These are phyloP conservation scores for Helotiales sp. DNA, from an alignment of 2,329 filamentous ascomycete species.

Conservation along the genomic window DNA sequence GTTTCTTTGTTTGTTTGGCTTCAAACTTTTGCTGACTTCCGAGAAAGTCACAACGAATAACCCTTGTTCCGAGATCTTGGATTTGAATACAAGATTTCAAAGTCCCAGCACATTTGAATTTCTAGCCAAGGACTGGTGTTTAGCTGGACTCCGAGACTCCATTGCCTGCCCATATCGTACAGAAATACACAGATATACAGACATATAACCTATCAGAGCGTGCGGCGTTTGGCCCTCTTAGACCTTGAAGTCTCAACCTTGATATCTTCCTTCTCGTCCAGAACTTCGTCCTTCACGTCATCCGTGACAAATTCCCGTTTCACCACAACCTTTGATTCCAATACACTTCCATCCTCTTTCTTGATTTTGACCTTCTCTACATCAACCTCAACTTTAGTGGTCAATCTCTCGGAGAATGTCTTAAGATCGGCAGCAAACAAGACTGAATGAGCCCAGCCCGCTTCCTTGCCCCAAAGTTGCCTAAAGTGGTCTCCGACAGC, in stretches of 20 bases:
- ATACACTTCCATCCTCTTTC: slow-evolving; percentile 35
- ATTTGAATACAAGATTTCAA: neutral
- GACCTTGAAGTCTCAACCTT: slow-evolving; percentile 34
- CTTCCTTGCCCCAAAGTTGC: slow-evolving; percentile 86
- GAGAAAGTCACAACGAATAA: neutral
- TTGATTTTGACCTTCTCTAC: slow-evolving; percentile 48
- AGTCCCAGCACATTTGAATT: neutral
- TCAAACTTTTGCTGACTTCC: neutral
- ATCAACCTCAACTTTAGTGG: slow-evolving; percentile 54
- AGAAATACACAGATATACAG: neutral
- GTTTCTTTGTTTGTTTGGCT: neutral
- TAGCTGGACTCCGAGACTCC: neutral
- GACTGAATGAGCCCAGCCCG: slow-evolving; percentile 97
- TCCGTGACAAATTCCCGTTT: slow-evolving; percentile 35
- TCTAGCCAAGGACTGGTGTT: neutral
- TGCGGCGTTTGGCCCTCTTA: slow-evolving; percentile 38
- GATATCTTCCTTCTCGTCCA: slow-evolving; percentile 29
- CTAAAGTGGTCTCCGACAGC: slow-evolving; percentile 91
- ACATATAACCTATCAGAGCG: slow-evolving; percentile 13
- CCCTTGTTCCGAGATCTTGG: neutral
- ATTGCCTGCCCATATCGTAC: neutral
- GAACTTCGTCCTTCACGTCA: slow-evolving; percentile 30
- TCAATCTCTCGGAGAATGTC: slow-evolving; percentile 72
- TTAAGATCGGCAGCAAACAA: slow-evolving; percentile 92
- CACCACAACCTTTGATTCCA: slow-evolving; percentile 32